Evolutionary conservation across 495 filamentous ascomycete genomes (phyloP), one percentile per base, ranked within the genome.

Genomic region (Xylaria venustula): DNA sequence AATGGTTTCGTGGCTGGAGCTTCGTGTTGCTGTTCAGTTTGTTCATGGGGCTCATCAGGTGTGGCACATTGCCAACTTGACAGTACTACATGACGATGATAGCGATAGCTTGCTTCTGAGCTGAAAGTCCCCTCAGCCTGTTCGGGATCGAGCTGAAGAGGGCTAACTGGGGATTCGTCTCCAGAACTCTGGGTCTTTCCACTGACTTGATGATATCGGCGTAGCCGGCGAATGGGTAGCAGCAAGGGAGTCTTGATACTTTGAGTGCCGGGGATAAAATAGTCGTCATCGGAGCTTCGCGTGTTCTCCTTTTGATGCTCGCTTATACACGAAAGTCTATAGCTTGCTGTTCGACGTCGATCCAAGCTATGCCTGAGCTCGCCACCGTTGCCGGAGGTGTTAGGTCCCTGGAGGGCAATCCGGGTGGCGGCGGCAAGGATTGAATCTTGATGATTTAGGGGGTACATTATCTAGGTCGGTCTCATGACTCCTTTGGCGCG

Each of bases 291-390:
- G 28, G 61, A 67, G 61, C 64, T 64, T 60, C 61, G 66, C 44
- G 60, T 67, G 51, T 69, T 69, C 48, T 67, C 64, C 40, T 71
- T 63, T 44, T 54, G 54, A 37, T 61, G 63, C 46, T 69, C 61
- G 42, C 66, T 64, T 34, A 55, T 50, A 23, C 66, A 65, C 19
- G 62, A 62, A 2, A 67, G 64, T 57, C 64, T 60, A 20, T 63
- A 67, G 41, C 67, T 57, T 12, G 62, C 46, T 41, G 60, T 52
- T 56, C 56, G 50, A 47, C 28, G 67, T 62, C 62, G 67, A 65
- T 64, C 46, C 58, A 50, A 17, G 11, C 41, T 30, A 11, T 1
- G 7, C 30, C 36, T 47, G 23, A 48, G 26, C n/a, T 54, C 41
- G 15, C 44, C 42, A 11, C 34, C 20, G 5, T 26, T 52, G 34